Conservation (phyloP, 2,329 filamentous ascomycete genomes). For the Teratosphaeria destructans region DNA sequence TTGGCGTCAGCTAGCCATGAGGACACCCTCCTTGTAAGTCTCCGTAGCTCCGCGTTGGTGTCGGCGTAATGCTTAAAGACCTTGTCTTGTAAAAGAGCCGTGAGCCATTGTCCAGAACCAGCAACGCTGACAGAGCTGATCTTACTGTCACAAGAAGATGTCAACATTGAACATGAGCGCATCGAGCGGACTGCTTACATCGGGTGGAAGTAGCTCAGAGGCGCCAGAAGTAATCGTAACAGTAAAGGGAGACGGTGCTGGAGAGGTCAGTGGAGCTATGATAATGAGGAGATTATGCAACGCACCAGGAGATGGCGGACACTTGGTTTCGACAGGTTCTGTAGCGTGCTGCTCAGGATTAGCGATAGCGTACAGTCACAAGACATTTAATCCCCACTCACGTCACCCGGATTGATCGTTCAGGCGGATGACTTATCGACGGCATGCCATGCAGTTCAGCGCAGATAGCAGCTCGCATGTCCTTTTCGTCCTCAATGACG, state of each 20-base stretch:
- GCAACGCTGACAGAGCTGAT: conserved; percentile 42
- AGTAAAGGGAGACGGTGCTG: conserved; percentile 40
- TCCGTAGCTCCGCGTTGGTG: conserved; percentile 34
- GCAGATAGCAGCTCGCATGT: conserved; percentile 41
- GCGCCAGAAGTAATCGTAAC: conserved; percentile 37
- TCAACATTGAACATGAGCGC: not conserved
- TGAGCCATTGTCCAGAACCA: conserved; percentile 42
- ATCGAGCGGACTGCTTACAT: conserved; percentile 16
- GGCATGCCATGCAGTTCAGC: conserved; percentile 38
- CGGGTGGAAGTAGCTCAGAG: conserved; percentile 44
- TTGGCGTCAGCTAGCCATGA: conserved; percentile 44
- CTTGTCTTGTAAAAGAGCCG: conserved; percentile 36
- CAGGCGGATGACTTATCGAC: conserved; percentile 42
- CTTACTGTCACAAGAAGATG: conserved; percentile 9
- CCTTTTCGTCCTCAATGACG: conserved; percentile 30
- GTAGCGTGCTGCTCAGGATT: conserved; percentile 21
- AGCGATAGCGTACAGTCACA: not conserved
- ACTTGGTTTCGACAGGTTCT: conserved; percentile 32
- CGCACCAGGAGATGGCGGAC: conserved; percentile 30
- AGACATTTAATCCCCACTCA: not conserved
- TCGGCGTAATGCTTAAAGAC: conserved; percentile 41
- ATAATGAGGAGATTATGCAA: not conserved
- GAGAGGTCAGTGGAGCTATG: not conserved
- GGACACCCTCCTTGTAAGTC: conserved; percentile 37
- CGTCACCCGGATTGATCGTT: conserved; percentile 38